A percentile compares a stretch with the other conserved stretches of the same genome.
phyloP scores from a whole-genome alignment of 2,329 filamentous ascomycete genomes.

The Epichloe baconii region DNA sequence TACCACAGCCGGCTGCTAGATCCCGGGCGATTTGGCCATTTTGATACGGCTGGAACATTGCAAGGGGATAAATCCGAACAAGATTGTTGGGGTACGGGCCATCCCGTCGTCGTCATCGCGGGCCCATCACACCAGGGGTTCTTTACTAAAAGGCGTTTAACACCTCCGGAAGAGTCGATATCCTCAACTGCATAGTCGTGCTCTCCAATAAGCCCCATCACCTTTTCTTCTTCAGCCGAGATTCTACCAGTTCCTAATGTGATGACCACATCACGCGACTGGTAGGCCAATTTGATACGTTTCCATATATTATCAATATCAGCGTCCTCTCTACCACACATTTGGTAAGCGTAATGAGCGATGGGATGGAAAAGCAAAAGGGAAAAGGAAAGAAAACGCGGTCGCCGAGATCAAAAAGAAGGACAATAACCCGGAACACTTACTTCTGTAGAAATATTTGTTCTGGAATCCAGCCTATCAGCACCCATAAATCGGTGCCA shows the following conservation, averaged over 20 bases:
- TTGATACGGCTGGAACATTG: background rate
- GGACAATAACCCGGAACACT: background rate
- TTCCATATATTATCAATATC: conserved; percentile 66
- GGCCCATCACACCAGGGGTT: conserved; percentile 89
- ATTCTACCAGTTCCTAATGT: conserved; percentile 84
- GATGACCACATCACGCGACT: conserved; percentile 67
- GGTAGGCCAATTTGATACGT: conserved; percentile 61
- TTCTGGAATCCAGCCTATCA: conserved; percentile 95
- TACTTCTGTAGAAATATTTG: conserved; percentile 79
- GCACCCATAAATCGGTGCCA: conserved; percentile 81
- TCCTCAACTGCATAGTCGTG: conserved; percentile 91
- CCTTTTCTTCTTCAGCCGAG: conserved; percentile 60
- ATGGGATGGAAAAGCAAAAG: background rate
- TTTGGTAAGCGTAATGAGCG: background rate
- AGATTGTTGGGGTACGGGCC: background rate
- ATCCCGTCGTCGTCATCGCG: conserved; percentile 39
- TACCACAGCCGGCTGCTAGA: conserved; percentile 82
- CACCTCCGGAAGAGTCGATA: conserved; percentile 48
- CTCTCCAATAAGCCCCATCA: conserved; percentile 71
- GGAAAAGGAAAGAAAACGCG: background rate
- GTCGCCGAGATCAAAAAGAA: background rate
- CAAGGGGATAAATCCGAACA: conserved; percentile 7
- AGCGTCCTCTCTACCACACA: conserved; percentile 52
- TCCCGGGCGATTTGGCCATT: no score
- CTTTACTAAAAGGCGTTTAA: conserved; percentile 68